These are phyloP conservation scores for Leptoxyphium fumago DNA, from an alignment of 2,329 filamentous ascomycete species.

Conservation along the genomic window DNA sequence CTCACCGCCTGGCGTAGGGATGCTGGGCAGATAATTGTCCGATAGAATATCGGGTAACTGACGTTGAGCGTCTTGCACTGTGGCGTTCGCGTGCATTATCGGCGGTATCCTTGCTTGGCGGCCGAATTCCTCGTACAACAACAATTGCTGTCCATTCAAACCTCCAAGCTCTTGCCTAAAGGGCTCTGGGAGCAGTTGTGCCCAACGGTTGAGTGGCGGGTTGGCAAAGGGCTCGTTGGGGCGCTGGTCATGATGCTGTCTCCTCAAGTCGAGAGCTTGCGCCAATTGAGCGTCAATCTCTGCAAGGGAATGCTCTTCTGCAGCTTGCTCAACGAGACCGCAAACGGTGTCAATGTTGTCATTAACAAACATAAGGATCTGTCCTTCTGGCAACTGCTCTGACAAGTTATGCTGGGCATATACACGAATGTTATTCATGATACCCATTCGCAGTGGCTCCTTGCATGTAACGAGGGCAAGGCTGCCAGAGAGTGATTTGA, in stretches of 20 bases:
- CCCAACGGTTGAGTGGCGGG: constrained; percentile 69
- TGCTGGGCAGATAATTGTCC: constrained; percentile 43
- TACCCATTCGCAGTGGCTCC: constrained; percentile 88
- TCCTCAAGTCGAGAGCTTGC: constrained; percentile 60
- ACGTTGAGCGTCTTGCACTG: constrained; percentile 43
- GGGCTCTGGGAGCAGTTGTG: constrained; percentile 82
- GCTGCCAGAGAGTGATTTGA: constrained; percentile 85
- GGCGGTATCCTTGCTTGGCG: constrained; percentile 54
- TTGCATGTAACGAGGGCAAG: constrained; percentile 96
- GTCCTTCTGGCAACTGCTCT: constrained; percentile 75
- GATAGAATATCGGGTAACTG: constrained; percentile 49
- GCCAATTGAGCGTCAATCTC: constrained; percentile 94
- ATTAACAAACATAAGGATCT: constrained; percentile 97
- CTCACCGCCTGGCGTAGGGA: constrained; percentile 47
- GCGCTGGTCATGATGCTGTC: constrained; percentile 57
- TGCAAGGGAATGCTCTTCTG: constrained; percentile 79
- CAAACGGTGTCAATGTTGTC: constrained; percentile 92
- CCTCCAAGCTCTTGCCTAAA: constrained; percentile 75
- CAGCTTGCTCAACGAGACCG: constrained; percentile 85
- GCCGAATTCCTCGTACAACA: constrained; percentile 93
- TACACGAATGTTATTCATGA: constrained; percentile 93
- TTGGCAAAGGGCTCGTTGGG: constrained; percentile 78
- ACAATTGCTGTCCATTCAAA: constrained; percentile 59
- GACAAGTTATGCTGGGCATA: constrained; percentile 47
- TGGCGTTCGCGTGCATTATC: constrained; percentile 32